Conservation (phyloP, 768 basidiomycete genomes). For the Auricularia sp. region DNA sequence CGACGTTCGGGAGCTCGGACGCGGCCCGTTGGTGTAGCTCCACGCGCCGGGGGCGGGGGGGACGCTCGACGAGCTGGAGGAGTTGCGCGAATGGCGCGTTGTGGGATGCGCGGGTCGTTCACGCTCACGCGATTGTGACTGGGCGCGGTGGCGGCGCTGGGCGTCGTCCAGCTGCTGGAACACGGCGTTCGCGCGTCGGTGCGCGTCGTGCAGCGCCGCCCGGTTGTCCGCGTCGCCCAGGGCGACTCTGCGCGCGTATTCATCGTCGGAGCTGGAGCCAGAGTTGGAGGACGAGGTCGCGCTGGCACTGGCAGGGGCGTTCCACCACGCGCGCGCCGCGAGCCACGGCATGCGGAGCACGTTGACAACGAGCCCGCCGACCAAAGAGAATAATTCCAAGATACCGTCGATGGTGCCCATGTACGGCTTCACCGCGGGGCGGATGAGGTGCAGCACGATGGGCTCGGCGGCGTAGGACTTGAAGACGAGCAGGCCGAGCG, state of each 20-base stretch:
- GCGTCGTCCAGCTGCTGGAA: neutral
- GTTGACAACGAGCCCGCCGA: neutral
- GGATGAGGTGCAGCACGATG: conserved; percentile 68
- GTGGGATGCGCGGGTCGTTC: too few species aligned
- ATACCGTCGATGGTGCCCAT: conserved; percentile 51
- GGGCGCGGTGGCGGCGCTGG: neutral
- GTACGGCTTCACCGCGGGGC: conserved; percentile 72
- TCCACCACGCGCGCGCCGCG: neutral
- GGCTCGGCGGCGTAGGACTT: conserved; percentile 79
- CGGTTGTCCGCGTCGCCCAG: neutral
- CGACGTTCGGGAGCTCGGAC: neutral
- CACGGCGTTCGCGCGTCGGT: neutral
- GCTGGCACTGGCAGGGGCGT: neutral
- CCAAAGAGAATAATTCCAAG: conserved; percentile 37
- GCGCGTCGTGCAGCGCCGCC: neutral
- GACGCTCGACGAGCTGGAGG: neutral
- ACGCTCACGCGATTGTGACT: neutral
- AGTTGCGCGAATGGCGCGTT: neutral
- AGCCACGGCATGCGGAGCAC: neutral
- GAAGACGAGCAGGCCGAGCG: conserved; percentile 67
- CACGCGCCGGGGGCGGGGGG: neutral
- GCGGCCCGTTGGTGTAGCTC: neutral
- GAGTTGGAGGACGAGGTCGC: neutral
- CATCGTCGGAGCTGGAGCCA: neutral
- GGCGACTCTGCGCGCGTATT: neutral